Conservation (phyloP, 148 eudicot genomes). For the Gaultheria prostrata region DNA sequence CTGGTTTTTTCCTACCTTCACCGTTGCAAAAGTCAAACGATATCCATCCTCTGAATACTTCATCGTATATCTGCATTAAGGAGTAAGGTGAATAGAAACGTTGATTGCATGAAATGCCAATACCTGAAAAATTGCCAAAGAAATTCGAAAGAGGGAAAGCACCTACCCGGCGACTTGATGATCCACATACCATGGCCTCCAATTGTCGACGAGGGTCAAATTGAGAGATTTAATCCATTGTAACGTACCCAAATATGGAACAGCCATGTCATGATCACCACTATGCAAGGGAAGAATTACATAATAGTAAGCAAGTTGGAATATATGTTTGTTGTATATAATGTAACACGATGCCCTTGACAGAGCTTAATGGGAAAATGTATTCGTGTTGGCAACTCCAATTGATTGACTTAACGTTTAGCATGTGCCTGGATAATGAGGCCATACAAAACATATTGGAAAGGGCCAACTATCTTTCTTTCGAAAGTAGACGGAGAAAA, state of each 20-base stretch:
- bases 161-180: conserved; percentile 19
- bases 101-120: background rate
- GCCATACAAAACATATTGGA: background rate
- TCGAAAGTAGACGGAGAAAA: background rate
- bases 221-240: conserved; percentile 29
- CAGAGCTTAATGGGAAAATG: no score
- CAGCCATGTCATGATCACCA: conserved; percentile 29
- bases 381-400: no score
- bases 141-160: background rate
- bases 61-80: conserved; percentile 11
- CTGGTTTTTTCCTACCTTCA: conserved; percentile 17
- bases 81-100: background rate
- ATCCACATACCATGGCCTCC: conserved; percentile 21
- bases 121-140: background rate
- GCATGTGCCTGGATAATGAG: background rate
- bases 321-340: background rate
- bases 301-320: background rate
- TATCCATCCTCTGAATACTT: conserved; percentile 20
- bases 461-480: background rate
- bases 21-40: conserved; percentile 23
- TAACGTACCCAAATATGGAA: conserved; percentile 23
- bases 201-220: background rate
- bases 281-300: conserved; percentile 7
- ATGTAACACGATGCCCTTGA: no score
- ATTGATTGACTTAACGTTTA: no score